Percentiles rank a stretch among this genome's conserved stretches.
Conservation (phyloP, 2,329 filamentous ascomycete genomes). For the Onygenales sp. region DNA sequence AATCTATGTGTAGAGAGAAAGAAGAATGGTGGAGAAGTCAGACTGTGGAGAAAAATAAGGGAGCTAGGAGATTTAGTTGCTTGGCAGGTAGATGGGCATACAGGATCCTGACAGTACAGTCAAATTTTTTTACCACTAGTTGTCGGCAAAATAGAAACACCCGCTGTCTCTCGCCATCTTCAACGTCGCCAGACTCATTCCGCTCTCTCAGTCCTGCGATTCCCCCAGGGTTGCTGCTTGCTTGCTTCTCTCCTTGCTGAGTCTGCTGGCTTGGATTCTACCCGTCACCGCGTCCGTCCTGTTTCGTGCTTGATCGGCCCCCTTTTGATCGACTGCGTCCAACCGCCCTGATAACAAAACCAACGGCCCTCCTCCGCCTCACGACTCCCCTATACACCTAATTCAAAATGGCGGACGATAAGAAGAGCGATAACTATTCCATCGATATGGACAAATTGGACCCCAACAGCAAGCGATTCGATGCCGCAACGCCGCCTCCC, state of each 20-base stretch:
- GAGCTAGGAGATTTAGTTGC: no score
- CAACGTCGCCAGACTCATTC: not conserved
- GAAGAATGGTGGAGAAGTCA: no score
- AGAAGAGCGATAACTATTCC: conserved; percentile 69
- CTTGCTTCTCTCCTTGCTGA: not conserved
- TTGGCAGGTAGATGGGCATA: no score
- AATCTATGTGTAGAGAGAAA: no score
- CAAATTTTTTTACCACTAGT: no score
- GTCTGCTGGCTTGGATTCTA: not conserved
- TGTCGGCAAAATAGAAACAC: no score
- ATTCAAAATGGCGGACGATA: conserved; percentile 69
- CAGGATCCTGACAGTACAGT: no score
- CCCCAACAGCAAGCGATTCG: conserved; percentile 40
- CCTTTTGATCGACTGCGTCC: not conserved
- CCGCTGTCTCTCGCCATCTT: not conserved
- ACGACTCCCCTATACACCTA: not conserved
- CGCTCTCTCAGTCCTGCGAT: not conserved
- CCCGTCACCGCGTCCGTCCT: not conserved
- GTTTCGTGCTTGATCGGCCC: not conserved
- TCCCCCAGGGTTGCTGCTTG: not conserved
- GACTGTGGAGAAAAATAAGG: no score
- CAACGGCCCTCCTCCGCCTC: not conserved
- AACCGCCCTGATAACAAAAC: not conserved
- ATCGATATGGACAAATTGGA: conserved; percentile 58
- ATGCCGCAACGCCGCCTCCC: conserved; percentile 28